Evolutionary conservation across 2,329 filamentous ascomycete genomes (phyloP), one percentile per base, ranked within the genome.

Genomic region (Neofusicoccum laricinum): DNA sequence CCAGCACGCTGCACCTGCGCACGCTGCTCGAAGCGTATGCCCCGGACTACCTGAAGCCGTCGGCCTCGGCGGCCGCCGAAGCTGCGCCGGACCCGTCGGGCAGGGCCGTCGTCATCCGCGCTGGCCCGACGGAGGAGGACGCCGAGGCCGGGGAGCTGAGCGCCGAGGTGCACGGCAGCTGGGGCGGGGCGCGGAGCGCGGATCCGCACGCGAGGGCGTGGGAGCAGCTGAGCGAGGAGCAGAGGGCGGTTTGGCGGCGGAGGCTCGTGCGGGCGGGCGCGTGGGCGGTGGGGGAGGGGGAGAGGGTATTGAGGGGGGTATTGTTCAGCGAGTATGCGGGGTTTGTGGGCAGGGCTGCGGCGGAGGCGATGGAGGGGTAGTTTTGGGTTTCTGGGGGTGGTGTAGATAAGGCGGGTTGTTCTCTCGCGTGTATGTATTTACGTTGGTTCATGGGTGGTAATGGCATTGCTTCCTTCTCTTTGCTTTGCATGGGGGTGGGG

Each of bases 281-380:
- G 68, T 96, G 91, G 92, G 85, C 86, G n/a, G 87, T 89, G 72
- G 83, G 86, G 41, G 90, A 94, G 81, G 90, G 91, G 2, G 91
- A 94, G 79, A 83, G 82, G 10, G 85, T 95, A 34, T 84, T 96
- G 69, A 87, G 88, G 77, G 90, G 91, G 2, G 85, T 96, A 36
- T 79, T 96, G 67, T 96, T 96, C 77, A 86, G 88, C 19, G 85
- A 92, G 77, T 81, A 91, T 68, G 90, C 85, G 1, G 89, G 85
- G 2, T 82, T 59, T 85, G 86, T 69, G 66, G 78, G 72, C 66
- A 75, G 70, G 69, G 70, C 71, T 66, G 75, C 68, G 65, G 73
- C 7, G 4, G 48, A 55, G n/a, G 61, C 40, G 25, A 36, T 51
- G 34, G 30, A 21, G 25, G n/a, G n/a, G n/a, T n/a, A n/a, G n/a